Percentiles rank a stretch among this genome's conserved stretches.
These are phyloP conservation scores for Pleurotus cornucopiae DNA, from an alignment of 768 basidiomycete species.

Conservation along the genomic window DNA sequence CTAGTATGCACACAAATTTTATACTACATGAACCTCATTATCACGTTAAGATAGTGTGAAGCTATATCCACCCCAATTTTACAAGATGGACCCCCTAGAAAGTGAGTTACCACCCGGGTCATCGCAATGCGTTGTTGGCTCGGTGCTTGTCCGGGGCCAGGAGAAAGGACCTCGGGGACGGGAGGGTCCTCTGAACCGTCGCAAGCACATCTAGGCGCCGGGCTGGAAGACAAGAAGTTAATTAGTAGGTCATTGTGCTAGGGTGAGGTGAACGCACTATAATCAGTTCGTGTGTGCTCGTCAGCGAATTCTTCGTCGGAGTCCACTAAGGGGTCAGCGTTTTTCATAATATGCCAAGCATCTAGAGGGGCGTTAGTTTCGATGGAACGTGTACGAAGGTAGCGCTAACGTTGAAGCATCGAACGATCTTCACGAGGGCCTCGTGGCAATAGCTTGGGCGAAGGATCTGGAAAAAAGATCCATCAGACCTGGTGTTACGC, in stretches of 20 bases:
- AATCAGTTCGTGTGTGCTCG: conserved; percentile 59
- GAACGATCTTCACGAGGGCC: conserved; percentile 27
- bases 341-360: conserved; percentile 65
- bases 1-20: neutral
- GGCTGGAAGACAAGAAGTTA: conserved; percentile 24
- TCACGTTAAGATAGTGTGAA: neutral
- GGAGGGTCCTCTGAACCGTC: conserved; percentile 41
- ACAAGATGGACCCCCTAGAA: neutral
- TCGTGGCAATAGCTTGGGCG: conserved; percentile 6
- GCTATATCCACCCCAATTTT: neutral
- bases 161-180: neutral
- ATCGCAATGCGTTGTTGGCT: neutral
- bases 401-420: conserved; percentile 43
- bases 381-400: conserved; percentile 7
- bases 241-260: neutral
- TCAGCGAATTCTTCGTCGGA: conserved; percentile 72
- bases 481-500: neutral
- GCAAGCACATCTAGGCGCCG: conserved; percentile 50
- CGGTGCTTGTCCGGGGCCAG: neutral
- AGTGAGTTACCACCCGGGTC: neutral
- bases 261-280: conserved; percentile 40
- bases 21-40: neutral
- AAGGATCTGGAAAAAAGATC: conserved; percentile 7
- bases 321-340: conserved; percentile 62
- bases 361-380: conserved; percentile 37